Evolutionary conservation across 2,329 filamentous ascomycete species (phyloP).

Genomic region (Aspergillus pseudoterreus): DNA sequence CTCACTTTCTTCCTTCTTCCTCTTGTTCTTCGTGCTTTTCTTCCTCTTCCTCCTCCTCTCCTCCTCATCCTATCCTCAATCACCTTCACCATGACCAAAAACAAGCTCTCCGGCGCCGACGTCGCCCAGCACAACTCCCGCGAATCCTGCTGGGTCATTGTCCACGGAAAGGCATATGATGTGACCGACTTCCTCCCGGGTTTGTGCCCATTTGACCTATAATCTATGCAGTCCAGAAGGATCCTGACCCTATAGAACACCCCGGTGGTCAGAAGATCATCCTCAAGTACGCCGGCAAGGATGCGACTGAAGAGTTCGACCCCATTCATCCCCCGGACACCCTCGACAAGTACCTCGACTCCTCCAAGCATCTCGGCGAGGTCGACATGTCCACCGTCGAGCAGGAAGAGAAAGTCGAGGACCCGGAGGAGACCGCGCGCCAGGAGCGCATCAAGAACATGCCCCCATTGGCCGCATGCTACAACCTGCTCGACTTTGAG

Average conservation of each 20-base stretch:
- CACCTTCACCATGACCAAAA: conserved; percentile 18
- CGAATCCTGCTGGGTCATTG: conserved; percentile 88
- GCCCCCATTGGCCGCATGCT: conserved; percentile 81
- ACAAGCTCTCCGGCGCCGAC: conserved; percentile 51
- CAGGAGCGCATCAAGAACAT: conserved; percentile 70
- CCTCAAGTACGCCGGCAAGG: conserved; percentile 92
- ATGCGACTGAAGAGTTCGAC: conserved; percentile 88
- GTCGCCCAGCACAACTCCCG: conserved; percentile 72
- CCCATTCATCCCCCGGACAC: conserved; percentile 88
- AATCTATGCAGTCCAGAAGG: not conserved
- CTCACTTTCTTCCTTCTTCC: not conserved
- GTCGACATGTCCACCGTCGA: conserved; percentile 83
- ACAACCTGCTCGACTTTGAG: conserved; percentile 95
- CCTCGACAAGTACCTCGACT: conserved; percentile 73
- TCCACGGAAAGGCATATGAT: conserved; percentile 85
- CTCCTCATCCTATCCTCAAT: conserved; percentile 1
- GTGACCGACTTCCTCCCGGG: conserved; percentile 84
- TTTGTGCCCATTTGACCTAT: conserved; percentile 23
- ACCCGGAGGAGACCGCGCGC: conserved; percentile 69
- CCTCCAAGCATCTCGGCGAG: conserved; percentile 80
- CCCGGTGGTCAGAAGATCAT: conserved; percentile 91
- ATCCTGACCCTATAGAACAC: conserved; percentile 57
- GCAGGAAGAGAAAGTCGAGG: conserved; percentile 61
- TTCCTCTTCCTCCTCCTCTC: not conserved
- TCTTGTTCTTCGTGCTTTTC: not conserved